Evolutionary conservation across 2,329 filamentous ascomycete genomes (phyloP), one percentile per base, ranked within the genome.

Genomic region (Colletotrichum euphorbiae): DNA sequence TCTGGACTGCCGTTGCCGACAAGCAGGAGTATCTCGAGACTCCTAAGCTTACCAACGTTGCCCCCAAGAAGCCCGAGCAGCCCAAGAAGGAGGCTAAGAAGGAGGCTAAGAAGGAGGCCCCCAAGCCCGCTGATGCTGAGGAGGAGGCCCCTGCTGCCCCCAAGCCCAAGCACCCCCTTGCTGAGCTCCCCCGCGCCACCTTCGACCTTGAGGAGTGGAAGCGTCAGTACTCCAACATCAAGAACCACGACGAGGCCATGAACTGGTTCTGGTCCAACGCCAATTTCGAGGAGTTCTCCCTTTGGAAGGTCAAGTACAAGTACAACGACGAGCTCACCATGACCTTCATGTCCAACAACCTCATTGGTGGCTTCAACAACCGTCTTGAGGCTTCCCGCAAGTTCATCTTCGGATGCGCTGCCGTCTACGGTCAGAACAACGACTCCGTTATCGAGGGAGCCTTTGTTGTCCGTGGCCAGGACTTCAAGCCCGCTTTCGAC

Each of bases 251-350:
- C 72, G 90, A 87, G 72, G 93, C 95, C 76, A 86, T 98, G 77
- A 94, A 95, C 81, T 98, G 92, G 92, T 98, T 99, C 91, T 99
- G 95, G 95, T 90, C 98, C 85, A 93, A 97, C 82, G 89, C 90
- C 83, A 95, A 96, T 79, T 91, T 96, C 75, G 91, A 94, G 73
- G 96, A 99, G 84, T 99, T 96, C 89, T 97, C 94, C 64, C 84
- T 99, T 81, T 99, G 94, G 93, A 90, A 89, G 81, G 85, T 94
- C 75, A 91, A 94, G 84, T 99, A 97, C 91, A 98, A 97, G 91
- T 99, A 99, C 89, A 97, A 98, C 84, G 90, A 97, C 70, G 96
- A 99, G 90, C 89, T 99, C 74, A 98, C 93, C 79, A 86, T 96
- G 83, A 92, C 92, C 78, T 99, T 99, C 92, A 99, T 99, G 96